Conservation (phyloP, 2,329 filamentous ascomycete species). For the Cladophialophora bantiana region DNA sequence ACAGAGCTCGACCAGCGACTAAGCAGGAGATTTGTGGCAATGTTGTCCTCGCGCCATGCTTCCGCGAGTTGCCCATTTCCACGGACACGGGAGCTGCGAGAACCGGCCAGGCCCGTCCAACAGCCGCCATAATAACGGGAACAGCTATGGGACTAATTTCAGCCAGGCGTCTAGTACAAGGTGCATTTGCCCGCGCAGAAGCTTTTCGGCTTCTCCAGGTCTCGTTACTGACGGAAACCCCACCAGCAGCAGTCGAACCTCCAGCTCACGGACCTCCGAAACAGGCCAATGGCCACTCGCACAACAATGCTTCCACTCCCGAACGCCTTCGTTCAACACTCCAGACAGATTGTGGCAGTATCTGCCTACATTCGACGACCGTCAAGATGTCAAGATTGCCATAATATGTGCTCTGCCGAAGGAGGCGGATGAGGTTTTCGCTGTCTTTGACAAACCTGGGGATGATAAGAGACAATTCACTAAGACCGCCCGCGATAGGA, state of each 20-base stretch:
- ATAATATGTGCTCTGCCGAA: not conserved
- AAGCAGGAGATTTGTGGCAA: not conserved
- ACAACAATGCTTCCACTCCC: not conserved
- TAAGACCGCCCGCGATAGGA: slow-evolving; percentile 43
- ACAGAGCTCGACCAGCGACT: not conserved
- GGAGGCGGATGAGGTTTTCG: slow-evolving; percentile 1
- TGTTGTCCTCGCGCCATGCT: slow-evolving; percentile 1
- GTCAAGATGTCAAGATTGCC: not conserved
- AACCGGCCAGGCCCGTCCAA: not conserved
- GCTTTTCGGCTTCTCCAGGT: not conserved
- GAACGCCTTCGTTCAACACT: not conserved
- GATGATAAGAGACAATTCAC: not conserved
- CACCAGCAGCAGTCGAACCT: not conserved
- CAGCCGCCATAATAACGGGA: slow-evolving; percentile 2
- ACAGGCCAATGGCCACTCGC: not conserved
- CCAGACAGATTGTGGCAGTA: not conserved
- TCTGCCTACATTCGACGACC: not conserved
- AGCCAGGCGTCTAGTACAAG: not conserved
- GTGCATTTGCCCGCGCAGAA: not conserved
- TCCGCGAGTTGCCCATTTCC: not conserved
- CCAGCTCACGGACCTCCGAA: not conserved
- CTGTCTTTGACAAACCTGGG: not conserved
- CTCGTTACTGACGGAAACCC: not conserved
- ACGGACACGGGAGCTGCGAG: not conserved
- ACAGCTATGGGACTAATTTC: not conserved